Evolutionary conservation across 371 early-diverging fungal genomes (phyloP), one percentile per base, ranked within the genome.

Genomic region (Mortierella sp.): DNA sequence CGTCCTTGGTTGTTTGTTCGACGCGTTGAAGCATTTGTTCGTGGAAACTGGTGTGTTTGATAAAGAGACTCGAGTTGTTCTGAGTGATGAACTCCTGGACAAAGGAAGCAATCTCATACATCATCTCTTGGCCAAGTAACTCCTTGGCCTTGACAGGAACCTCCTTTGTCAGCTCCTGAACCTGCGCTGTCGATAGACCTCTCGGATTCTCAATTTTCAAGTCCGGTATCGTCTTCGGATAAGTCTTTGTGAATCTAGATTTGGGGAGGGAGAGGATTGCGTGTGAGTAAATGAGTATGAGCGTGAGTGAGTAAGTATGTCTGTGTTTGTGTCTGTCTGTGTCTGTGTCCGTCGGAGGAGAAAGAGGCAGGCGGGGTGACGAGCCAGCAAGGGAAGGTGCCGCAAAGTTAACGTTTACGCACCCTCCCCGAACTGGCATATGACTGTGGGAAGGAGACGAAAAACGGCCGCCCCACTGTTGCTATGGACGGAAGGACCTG

Each of bases 81-180:
- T 83, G 82, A 11, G 91, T 87, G 43, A 94, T 83, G 58, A 84
- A 92, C 2, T 91, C 91, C 51, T 90, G 87, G 26, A 89, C 80
- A 30, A 83, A 83, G 19, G 87, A 86, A 0, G 90, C 89, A 6
- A 94, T 67, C 62, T 92, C 93, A 53, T 89, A 94, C 66, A 92
- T 84, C 93, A 94, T 92, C 80, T 94, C 94, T 50, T 85, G 84
- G 7, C 91, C 92, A 0, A 85, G 57, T 18, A 88, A 70, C n/a
- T 74, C 79, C 23, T 82, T 84, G 2, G 89, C 87, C 11, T 86
- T 81, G 7, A 59, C 60, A 47, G 82, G 80, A 0, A 91, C 68
- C 26, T 86, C 68, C 12, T 61, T 77, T 23, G 74, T 57, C 1
- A 92, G 74, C 28, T 84, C 84, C 19, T 83, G 84, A 1, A 86